These are phyloP conservation scores for Lasiodiplodia theobromae DNA, from an alignment of 2,329 filamentous ascomycete genomes.

Conservation along the genomic window DNA sequence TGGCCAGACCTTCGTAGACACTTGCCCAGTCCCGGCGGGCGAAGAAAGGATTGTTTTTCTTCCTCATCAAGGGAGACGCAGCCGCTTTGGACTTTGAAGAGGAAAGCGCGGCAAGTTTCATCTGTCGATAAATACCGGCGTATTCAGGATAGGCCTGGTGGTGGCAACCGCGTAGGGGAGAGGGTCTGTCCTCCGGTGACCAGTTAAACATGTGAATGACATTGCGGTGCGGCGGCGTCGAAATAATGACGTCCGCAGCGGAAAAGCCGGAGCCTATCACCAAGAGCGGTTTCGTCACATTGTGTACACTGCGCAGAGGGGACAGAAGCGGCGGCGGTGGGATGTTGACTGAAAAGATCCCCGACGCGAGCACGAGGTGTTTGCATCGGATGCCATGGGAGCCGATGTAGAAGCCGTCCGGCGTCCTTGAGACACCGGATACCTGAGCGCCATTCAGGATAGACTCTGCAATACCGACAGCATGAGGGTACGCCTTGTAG, in stretches of 20 bases:
- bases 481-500: slow-evolving; percentile 60
- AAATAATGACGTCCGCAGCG: slow-evolving; percentile 67
- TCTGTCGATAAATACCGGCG: slow-evolving; percentile 64
- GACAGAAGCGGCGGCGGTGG: slow-evolving; percentile 58
- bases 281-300: slow-evolving; percentile 53
- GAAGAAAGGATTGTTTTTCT: slow-evolving; percentile 55
- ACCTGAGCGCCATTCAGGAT: slow-evolving; percentile 54
- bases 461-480: slow-evolving; percentile 58
- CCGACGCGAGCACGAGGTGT: slow-evolving; percentile 65
- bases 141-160: slow-evolving; percentile 69
- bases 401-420: slow-evolving; percentile 57
- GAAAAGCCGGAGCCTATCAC: slow-evolving; percentile 69
- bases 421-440: slow-evolving; percentile 52
- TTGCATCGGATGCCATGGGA: slow-evolving; percentile 63
- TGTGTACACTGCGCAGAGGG: slow-evolving; percentile 50
- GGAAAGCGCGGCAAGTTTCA: slow-evolving; percentile 59
- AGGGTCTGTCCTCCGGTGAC: slow-evolving; percentile 62
- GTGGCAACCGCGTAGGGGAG: slow-evolving; percentile 65
- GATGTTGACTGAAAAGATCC: slow-evolving; percentile 64
- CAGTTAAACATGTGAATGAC: slow-evolving; percentile 68
- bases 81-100: slow-evolving; percentile 31
- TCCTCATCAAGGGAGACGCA: slow-evolving; percentile 32
- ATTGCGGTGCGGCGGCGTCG: slow-evolving; percentile 56
- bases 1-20: slow-evolving; percentile 63
- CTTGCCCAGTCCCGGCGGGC: slow-evolving; percentile 57